Percentiles rank a stretch among this genome's conserved stretches.
Evolutionary conservation across 768 basidiomycete species (phyloP).

Genomic region (Calocybe gangraenosa): DNA sequence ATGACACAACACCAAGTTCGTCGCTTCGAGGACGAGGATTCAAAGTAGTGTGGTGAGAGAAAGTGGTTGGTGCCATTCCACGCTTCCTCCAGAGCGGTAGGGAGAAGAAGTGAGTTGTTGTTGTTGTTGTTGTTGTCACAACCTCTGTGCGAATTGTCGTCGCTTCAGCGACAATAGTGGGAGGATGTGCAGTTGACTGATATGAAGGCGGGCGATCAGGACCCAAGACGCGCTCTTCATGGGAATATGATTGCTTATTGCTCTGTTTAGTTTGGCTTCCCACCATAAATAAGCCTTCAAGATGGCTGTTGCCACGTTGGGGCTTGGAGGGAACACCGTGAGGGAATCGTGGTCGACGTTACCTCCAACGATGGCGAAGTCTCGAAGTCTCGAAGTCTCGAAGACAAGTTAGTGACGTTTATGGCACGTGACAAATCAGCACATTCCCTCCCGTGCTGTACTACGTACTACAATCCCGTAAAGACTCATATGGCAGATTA

Average conservation of each 20-base stretch:
- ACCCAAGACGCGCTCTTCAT: slow-evolving; percentile 7
- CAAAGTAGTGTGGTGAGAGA: slow-evolving; percentile 25
- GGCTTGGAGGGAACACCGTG: no score
- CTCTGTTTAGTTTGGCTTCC: slow-evolving; percentile 16
- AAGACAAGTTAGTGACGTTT: no score
- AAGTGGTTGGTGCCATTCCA: slow-evolving; percentile 24
- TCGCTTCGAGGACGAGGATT: slow-evolving; percentile 13
- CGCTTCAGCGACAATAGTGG: slow-evolving; percentile 38
- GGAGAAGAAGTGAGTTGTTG: slow-evolving; percentile 62
- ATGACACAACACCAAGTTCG: slow-evolving; percentile 21
- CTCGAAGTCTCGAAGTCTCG: no score
- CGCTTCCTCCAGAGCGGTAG: slow-evolving; percentile 63
- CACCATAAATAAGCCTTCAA: slow-evolving; percentile 21
- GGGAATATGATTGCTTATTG: slow-evolving; percentile 7
- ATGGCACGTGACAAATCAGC: no score
- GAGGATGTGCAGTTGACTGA: slow-evolving; percentile 23
- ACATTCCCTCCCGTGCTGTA: no score
- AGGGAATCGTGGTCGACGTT: no score
- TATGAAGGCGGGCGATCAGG: slow-evolving; percentile 27
- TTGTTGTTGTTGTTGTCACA: slow-evolving; percentile 44
- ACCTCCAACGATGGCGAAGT: no score
- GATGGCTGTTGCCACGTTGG: no score
- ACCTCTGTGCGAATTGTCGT: slow-evolving; percentile 45
- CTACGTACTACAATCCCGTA: background rate
- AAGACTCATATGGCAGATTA: no score